Conservation (phyloP, 2,329 filamentous ascomycete species). For the Sporothrix dimorphospora region DNA sequence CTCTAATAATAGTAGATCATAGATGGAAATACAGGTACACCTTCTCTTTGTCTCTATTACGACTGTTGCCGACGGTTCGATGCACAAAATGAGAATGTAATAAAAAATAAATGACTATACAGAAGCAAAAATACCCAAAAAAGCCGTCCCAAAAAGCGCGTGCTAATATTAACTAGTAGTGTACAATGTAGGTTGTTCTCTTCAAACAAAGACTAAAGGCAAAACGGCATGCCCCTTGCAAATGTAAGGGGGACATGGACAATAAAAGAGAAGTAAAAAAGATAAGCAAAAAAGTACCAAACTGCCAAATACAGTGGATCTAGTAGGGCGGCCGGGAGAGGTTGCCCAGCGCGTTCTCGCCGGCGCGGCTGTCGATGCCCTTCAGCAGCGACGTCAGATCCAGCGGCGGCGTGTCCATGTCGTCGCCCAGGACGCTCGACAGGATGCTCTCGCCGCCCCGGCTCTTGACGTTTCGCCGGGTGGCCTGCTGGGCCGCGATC, state of each 20-base stretch:
- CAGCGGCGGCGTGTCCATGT: slow-evolving; percentile 45
- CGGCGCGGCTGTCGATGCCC: slow-evolving; percentile 54
- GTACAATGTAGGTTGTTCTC: slow-evolving; percentile 20
- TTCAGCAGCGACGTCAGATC: slow-evolving; percentile 55
- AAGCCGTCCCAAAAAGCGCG: slow-evolving; percentile 4
- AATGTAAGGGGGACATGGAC: not conserved
- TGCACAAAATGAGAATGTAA: not conserved
- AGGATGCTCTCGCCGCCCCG: slow-evolving; percentile 46
- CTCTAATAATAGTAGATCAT: not conserved
- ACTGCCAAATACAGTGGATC: slow-evolving; percentile 7
- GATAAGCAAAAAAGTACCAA: not conserved
- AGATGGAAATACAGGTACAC: not conserved
- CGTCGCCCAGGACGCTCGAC: slow-evolving; percentile 38
- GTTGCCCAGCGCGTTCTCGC: slow-evolving; percentile 51
- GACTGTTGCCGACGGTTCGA: not conserved
- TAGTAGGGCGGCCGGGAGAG: slow-evolving; percentile 56
- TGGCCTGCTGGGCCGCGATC: slow-evolving; percentile 28
- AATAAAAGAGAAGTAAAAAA: not conserved
- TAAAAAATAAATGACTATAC: not conserved
- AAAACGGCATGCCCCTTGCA: not conserved
- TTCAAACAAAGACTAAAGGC: not conserved
- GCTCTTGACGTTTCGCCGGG: slow-evolving; percentile 48
- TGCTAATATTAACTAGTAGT: slow-evolving; percentile 17
- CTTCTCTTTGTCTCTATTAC: not conserved
- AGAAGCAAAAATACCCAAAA: slow-evolving; percentile 14